Percentiles rank a stretch among this genome's conserved stretches.
Evolutionary conservation across 768 basidiomycete genomes (phyloP).

Genomic region (Lentinus tigrinus): DNA sequence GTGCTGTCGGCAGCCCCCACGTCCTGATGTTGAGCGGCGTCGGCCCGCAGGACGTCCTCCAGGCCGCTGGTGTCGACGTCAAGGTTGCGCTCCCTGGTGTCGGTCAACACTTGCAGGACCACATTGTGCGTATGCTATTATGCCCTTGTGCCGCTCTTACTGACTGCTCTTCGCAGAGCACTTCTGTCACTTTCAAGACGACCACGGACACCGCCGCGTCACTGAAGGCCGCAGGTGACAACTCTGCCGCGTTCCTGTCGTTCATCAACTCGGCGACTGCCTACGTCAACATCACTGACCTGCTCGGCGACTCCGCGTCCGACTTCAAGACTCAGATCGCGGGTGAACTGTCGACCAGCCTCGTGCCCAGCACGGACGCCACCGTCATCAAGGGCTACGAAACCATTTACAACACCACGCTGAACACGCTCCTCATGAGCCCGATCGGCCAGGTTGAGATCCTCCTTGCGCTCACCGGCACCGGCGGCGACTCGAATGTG

Average conservation of each 20-base stretch:
- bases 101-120: slow-evolving; percentile 59
- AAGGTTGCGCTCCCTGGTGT: slow-evolving; percentile 54
- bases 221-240: slow-evolving; percentile 27
- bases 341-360: slow-evolving; percentile 32
- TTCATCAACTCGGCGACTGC: slow-evolving; percentile 65
- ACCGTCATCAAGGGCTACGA: slow-evolving; percentile 54
- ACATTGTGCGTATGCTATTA: slow-evolving; percentile 27
- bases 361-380: slow-evolving; percentile 44
- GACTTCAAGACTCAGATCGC: slow-evolving; percentile 35
- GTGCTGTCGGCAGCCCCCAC: slow-evolving; percentile 52
- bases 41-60: slow-evolving; percentile 52
- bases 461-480: slow-evolving; percentile 44
- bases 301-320: slow-evolving; percentile 39
- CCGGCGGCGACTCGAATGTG: slow-evolving; percentile 34
- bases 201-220: slow-evolving; percentile 38
- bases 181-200: slow-evolving; percentile 39
- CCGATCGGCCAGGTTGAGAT: slow-evolving; percentile 59
- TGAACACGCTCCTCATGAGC: slow-evolving; percentile 38
- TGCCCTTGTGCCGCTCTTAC: not conserved
- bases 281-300: slow-evolving; percentile 52
- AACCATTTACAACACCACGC: slow-evolving; percentile 48
- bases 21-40: slow-evolving; percentile 59
- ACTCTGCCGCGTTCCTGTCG: slow-evolving; percentile 42
- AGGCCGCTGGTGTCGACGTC: slow-evolving; percentile 44
- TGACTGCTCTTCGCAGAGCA: slow-evolving; percentile 17